Percentiles rank a stretch among this genome's conserved stretches.
Conservation (phyloP, 169 alveolate genomes). For the Plasmodium vivax region DNA sequence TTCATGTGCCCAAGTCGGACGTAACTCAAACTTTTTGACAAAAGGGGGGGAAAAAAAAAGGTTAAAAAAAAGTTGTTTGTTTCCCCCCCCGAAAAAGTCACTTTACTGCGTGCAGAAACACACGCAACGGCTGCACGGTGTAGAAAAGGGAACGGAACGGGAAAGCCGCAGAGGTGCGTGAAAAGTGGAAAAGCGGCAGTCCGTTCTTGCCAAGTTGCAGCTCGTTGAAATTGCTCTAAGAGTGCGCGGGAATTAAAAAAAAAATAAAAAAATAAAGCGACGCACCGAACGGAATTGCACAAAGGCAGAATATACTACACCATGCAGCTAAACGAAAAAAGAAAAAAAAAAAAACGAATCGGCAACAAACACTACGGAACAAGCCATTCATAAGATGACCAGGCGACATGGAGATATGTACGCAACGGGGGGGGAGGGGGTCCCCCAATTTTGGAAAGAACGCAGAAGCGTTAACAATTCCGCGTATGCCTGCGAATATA, state of each 20-base stretch:
- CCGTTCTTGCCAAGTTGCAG: background rate
- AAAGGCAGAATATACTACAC: background rate
- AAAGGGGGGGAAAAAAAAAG: background rate
- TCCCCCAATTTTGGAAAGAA: background rate
- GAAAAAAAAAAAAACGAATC: too few relatives aligned
- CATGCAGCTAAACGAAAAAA: background rate
- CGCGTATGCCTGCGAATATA: background rate
- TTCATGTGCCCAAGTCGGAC: background rate
- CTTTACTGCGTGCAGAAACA: background rate
- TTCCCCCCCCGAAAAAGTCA: background rate
- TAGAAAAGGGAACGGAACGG: background rate
- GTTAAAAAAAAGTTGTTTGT: background rate
- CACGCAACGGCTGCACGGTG: background rate
- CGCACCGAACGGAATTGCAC: background rate
- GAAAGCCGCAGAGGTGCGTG: background rate
- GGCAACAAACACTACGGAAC: background rate
- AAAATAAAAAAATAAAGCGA: background rate
- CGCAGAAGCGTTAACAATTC: background rate
- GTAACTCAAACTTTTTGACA: background rate
- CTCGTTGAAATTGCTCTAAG: background rate
- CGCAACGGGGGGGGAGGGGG: background rate
- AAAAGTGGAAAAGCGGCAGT: background rate
- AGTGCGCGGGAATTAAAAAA: background rate
- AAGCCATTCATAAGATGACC: background rate
- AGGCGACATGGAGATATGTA: background rate